Conservation (phyloP, 1,284 basidiomycete species). For the Naganishia albida region DNA sequence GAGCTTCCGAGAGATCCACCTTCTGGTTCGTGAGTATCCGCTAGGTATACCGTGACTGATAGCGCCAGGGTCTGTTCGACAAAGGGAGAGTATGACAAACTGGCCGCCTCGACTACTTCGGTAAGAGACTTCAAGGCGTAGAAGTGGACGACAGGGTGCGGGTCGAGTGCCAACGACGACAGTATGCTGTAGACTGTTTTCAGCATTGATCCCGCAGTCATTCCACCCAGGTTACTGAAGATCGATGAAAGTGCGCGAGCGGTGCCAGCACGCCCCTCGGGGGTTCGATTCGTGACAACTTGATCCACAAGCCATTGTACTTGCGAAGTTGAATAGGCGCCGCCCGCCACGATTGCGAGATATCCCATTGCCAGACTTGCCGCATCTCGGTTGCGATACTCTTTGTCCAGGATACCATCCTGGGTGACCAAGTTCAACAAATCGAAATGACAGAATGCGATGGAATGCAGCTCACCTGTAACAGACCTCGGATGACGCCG, state of each 20-base stretch:
- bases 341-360: conserved; percentile 79
- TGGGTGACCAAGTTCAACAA: conserved; percentile 54
- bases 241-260: conserved; percentile 92
- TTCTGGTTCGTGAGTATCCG: conserved; percentile 90
- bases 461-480: conserved; percentile 57
- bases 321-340: conserved; percentile 79
- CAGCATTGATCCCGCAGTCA: conserved; percentile 88
- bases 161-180: conserved; percentile 92
- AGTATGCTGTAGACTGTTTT: conserved; percentile 96
- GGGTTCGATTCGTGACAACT: conserved; percentile 94
- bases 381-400: conserved; percentile 71
- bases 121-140: conserved; percentile 85
- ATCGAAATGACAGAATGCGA: not conserved
- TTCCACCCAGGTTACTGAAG: conserved; percentile 86
- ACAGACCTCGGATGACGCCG: conserved; percentile 67
- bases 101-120: conserved; percentile 86
- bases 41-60: conserved; percentile 84
- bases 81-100: conserved; percentile 85
- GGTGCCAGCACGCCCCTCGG: conserved; percentile 89
- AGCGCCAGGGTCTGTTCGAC: conserved; percentile 86
- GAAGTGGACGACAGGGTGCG: conserved; percentile 94
- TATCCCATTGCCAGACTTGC: conserved; percentile 91
- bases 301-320: conserved; percentile 92
- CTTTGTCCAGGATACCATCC: conserved; percentile 80
- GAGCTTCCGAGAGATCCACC: conserved; percentile 81